These are phyloP conservation scores for Nyctanthes arbortristis DNA, from an alignment of 257 asterid species.

Conservation along the genomic window DNA sequence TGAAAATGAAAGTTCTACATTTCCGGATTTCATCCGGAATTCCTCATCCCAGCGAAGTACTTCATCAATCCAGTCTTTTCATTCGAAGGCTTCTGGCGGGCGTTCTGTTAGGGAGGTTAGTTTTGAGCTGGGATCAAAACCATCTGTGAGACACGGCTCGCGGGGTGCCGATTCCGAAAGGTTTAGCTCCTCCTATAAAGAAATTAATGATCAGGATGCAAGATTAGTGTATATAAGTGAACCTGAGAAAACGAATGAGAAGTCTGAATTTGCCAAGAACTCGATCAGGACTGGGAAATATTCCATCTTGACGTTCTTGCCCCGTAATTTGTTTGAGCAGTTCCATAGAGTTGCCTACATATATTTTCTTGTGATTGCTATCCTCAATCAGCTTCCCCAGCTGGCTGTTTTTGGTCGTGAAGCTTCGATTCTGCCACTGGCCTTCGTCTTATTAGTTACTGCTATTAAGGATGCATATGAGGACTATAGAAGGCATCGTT, in stretches of 20 bases:
- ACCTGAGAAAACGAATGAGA: conserved; percentile 65
- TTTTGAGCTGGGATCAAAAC: conserved; percentile 57
- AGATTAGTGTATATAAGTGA: conserved; percentile 72
- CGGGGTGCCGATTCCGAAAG: conserved; percentile 79
- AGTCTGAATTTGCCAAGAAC: conserved; percentile 69
- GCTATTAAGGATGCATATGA: conserved; percentile 93
- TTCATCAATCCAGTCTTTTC: conserved; percentile 52
- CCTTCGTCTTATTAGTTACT: conserved; percentile 83
- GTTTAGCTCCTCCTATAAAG: conserved; percentile 68
- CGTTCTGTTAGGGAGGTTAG: conserved; percentile 64
- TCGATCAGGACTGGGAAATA: conserved; percentile 76
- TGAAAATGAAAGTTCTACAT: conserved; percentile 37
- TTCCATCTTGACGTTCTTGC: conserved; percentile 81
- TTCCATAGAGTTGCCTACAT: conserved; percentile 94
- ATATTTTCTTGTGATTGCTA: conserved; percentile 86
- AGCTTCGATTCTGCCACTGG: conserved; percentile 84
- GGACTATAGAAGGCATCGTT: conserved; percentile 84
- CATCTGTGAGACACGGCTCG: conserved; percentile 63
- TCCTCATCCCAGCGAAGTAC: conserved; percentile 53
- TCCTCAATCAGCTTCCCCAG: conserved; percentile 96
- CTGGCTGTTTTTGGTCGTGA: conserved; percentile 96
- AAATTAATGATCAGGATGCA: conserved; percentile 86
- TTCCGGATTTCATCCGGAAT: conserved; percentile 39
- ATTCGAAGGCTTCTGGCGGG: conserved; percentile 55
- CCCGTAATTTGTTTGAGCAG: conserved; percentile 89